These are phyloP conservation scores for Salix caprea DNA, from an alignment of 345 rosid species.

Conservation along the genomic window DNA sequence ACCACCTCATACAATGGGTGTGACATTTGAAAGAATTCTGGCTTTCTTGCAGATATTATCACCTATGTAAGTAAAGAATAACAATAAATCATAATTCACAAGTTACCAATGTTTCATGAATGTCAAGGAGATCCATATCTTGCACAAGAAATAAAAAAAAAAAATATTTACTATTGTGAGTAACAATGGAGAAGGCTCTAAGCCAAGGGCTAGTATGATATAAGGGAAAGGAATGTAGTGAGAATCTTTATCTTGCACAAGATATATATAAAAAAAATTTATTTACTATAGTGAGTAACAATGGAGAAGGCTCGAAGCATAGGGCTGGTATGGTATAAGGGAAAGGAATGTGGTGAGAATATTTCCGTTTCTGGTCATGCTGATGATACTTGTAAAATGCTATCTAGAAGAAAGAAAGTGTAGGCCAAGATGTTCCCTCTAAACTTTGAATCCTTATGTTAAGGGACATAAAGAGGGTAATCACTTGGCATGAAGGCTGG, in stretches of 20 bases:
- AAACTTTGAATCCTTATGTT: not conserved
- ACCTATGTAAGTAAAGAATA: conserved; percentile 42
- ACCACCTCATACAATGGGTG: conserved; percentile 94
- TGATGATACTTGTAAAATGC: not conserved
- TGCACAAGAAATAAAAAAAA: not conserved
- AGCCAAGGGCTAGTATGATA: not conserved
- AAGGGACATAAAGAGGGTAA: not conserved
- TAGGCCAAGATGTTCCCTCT: not conserved
- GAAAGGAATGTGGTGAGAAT: not conserved
- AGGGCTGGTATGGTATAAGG: not conserved
- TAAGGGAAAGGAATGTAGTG: no score
- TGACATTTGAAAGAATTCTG: conserved; percentile 97
- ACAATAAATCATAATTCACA: not conserved
- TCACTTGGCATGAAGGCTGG: conserved; percentile 4
- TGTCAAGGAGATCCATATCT: not conserved
- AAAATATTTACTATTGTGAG: not conserved
- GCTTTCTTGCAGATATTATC: conserved; percentile 94
- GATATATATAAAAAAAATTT: no score
- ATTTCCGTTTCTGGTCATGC: not conserved
- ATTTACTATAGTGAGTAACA: not conserved
- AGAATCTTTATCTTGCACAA: no score
- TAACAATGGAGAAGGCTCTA: not conserved
- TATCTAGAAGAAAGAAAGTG: not conserved
- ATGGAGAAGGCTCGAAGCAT: not conserved
- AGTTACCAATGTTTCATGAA: not conserved